Evolutionary conservation across 2,329 filamentous ascomycete genomes (phyloP).

Genomic region (Fusarium drepaniforme): DNA sequence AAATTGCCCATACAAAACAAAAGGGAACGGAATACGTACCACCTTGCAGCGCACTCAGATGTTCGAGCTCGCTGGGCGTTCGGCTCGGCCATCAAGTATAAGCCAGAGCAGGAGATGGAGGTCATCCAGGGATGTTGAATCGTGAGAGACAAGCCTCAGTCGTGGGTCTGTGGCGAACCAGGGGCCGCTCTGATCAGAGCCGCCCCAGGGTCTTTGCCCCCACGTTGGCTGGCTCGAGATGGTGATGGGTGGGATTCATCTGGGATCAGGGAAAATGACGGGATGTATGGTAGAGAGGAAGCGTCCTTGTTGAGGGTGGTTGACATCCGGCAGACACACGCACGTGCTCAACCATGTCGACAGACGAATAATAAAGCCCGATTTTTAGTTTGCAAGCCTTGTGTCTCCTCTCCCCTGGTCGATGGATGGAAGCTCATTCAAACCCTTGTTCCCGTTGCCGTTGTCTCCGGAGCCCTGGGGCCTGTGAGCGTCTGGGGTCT

Average conservation of each 20-base stretch:
- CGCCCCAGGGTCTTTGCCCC: constrained; percentile 33
- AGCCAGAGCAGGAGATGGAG: constrained; percentile 8
- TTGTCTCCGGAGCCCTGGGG: constrained; percentile 6
- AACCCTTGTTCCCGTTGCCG: constrained; percentile 19
- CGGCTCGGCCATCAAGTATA: constrained; percentile 14
- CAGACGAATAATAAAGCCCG: constrained; percentile 32
- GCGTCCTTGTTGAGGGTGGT: constrained; percentile 8
- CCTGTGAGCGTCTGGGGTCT: constrained; percentile 23
- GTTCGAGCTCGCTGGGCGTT: constrained; percentile 4
- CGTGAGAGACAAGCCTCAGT: constrained; percentile 26
- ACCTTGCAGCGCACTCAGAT: constrained; percentile 16
- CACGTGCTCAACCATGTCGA: constrained; percentile 41
- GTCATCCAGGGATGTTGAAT: constrained; percentile 35
- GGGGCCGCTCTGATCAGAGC: constrained; percentile 35
- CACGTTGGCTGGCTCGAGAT: constrained; percentile 43
- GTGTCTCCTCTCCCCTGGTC: neutral
- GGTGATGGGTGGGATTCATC: constrained; percentile 45
- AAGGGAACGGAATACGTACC: constrained; percentile 5
- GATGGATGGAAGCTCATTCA: constrained; percentile 17
- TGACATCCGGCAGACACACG: constrained; percentile 27
- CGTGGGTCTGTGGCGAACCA: constrained; percentile 29
- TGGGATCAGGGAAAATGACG: constrained; percentile 23
- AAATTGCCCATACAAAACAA: constrained; percentile 15
- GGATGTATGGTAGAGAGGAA: constrained; percentile 17
- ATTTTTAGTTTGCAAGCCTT: constrained; percentile 21